A percentile compares a stretch with the other conserved stretches of the same genome.
Evolutionary conservation across 2,329 filamentous ascomycete species (phyloP).

Genomic region (Ploettnerulaceae sp.): DNA sequence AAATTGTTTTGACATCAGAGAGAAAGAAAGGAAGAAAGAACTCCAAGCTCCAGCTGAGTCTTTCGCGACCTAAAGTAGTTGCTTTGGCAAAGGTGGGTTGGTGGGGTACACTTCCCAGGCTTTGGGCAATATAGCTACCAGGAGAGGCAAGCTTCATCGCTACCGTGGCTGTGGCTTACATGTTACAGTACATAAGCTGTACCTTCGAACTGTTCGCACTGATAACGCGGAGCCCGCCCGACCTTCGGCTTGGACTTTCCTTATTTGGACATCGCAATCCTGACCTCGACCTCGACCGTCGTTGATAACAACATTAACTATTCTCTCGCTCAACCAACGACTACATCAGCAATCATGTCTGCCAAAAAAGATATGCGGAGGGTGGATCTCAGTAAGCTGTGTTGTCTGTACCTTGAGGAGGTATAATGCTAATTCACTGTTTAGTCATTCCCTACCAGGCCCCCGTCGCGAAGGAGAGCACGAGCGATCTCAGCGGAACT

Average conservation of each 20-base stretch:
- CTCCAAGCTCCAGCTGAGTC: not conserved
- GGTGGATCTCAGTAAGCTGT: constrained; percentile 60
- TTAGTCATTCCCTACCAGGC: constrained; percentile 85
- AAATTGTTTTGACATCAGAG: constrained; percentile 18
- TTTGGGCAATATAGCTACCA: no score
- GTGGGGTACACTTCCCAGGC: no score
- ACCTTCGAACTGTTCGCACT: no score
- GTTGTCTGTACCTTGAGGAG: constrained; percentile 9
- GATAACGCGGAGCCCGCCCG: no score
- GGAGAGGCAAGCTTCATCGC: no score
- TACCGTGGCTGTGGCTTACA: no score
- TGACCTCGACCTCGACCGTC: no score
- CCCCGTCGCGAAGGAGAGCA: constrained; percentile 59
- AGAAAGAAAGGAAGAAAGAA: not conserved
- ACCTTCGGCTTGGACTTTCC: no score
- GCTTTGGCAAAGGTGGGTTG: constrained; percentile 14
- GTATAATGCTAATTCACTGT: constrained; percentile 5
- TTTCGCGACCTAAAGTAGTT: not conserved
- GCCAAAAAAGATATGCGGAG: constrained; percentile 73
- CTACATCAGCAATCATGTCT: constrained; percentile 45
- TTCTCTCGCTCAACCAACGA: not conserved
- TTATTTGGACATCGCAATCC: no score
- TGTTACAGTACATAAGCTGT: no score
- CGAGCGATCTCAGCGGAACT: constrained; percentile 66
- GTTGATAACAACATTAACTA: no score